Evolutionary conservation across 2,329 filamentous ascomycete species (phyloP).

Genomic region (Xylariaceae sp.): DNA sequence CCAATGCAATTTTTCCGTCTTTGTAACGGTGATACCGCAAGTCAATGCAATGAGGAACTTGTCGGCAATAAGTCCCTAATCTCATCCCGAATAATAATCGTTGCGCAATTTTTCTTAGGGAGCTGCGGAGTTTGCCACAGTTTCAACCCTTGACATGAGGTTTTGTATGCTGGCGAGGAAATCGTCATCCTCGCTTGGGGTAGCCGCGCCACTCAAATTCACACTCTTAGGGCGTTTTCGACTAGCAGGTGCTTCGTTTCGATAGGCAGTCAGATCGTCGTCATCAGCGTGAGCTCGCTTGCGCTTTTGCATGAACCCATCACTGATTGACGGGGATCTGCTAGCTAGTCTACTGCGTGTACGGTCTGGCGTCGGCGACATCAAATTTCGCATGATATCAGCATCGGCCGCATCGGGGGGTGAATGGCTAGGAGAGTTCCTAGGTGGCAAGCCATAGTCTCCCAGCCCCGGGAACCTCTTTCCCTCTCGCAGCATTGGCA

Average conservation of each 20-base stretch:
- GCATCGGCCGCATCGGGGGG: conserved; percentile 5
- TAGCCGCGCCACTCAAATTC: conserved; percentile 1
- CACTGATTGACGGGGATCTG: conserved; percentile 19
- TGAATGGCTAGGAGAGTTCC: conserved; percentile 19
- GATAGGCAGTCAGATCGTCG: conserved; percentile 21
- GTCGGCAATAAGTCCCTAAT: neutral
- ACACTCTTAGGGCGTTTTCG: conserved; percentile 25
- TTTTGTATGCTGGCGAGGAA: conserved; percentile 26
- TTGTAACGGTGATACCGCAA: too few species aligned
- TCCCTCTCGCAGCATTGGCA: conserved; percentile 41
- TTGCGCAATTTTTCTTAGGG: neutral
- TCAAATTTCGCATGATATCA: conserved; percentile 1
- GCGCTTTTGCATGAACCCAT: conserved; percentile 20
- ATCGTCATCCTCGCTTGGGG: conserved; percentile 18
- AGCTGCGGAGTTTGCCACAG: conserved; percentile 8
- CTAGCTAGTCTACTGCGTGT: conserved; percentile 10
- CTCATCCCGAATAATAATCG: neutral
- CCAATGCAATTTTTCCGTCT: too few species aligned
- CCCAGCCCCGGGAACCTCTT: conserved; percentile 38
- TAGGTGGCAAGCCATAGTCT: conserved; percentile 32
- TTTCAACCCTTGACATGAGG: conserved; percentile 23
- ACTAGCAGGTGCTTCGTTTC: conserved; percentile 18
- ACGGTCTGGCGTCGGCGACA: conserved; percentile 1
- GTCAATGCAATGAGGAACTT: neutral
- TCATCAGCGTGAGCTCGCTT: conserved; percentile 23